Percentiles rank a stretch among this genome's conserved stretches.
These are phyloP conservation scores for Haematococcus sp. DNA, from an alignment of 139 green algal genomes.

Conservation along the genomic window DNA sequence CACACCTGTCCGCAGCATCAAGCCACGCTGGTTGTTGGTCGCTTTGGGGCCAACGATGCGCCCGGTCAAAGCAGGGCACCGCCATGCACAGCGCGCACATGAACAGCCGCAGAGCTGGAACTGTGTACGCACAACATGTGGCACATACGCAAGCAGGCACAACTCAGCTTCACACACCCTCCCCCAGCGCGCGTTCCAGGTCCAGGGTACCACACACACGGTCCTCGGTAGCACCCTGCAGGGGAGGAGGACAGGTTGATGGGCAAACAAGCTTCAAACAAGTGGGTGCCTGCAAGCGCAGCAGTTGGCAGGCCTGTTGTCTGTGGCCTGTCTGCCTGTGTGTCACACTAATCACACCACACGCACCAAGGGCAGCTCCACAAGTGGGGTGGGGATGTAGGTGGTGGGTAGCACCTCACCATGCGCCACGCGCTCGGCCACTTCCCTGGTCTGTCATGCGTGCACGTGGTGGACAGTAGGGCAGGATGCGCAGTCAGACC, in stretches of 20 bases:
- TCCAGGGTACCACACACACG: constrained; percentile 93
- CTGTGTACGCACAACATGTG: too few relatives aligned
- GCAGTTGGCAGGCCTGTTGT: neutral
- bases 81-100: neutral
- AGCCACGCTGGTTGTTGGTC: neutral
- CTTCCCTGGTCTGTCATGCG: constrained; percentile 65
- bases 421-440: constrained; percentile 26
- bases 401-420: constrained; percentile 56
- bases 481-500: too few relatives aligned
- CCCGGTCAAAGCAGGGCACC: too few relatives aligned
- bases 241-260: too few relatives aligned
- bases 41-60: too few relatives aligned
- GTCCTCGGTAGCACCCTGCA: constrained; percentile 83
- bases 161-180: constrained; percentile 44
- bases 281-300: neutral
- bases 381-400: constrained; percentile 74
- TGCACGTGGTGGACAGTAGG: too few relatives aligned
- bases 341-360: neutral
- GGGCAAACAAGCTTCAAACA: too few relatives aligned
- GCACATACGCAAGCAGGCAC: too few relatives aligned
- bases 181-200: constrained; percentile 86
- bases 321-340: neutral
- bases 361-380: constrained; percentile 71
- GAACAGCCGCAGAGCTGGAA: too few relatives aligned
- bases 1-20: constrained; percentile 31